Evolutionary conservation across 1,284 basidiomycete species (phyloP).

Genomic region (Meira nashicola): DNA sequence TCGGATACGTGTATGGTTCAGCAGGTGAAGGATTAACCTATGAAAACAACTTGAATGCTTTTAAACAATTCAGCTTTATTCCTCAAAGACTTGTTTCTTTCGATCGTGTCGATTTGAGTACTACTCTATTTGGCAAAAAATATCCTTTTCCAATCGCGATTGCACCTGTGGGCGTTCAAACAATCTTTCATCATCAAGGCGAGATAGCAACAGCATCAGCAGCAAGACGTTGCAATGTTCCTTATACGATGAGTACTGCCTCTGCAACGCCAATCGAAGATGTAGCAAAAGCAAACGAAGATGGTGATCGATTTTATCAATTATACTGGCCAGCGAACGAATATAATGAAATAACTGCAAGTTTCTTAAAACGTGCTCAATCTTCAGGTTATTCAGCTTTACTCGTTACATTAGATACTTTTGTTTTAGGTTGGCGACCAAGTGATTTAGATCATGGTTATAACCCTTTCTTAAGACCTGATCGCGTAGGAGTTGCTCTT

Average conservation of each 20-base stretch:
- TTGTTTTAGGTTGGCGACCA: slow-evolving; percentile 54
- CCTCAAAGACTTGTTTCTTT: slow-evolving; percentile 55
- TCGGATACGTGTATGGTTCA: too few relatives aligned
- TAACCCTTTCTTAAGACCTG: slow-evolving; percentile 51
- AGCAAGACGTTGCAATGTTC: slow-evolving; percentile 63
- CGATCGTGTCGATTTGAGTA: slow-evolving; percentile 62
- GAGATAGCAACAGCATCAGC: slow-evolving; percentile 62
- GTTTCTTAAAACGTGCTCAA: slow-evolving; percentile 58
- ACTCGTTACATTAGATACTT: slow-evolving; percentile 62
- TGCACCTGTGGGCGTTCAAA: slow-evolving; percentile 63
- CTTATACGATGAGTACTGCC: slow-evolving; percentile 69
- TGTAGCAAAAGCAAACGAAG: slow-evolving; percentile 65
- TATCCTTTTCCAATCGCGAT: slow-evolving; percentile 65
- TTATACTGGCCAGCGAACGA: slow-evolving; percentile 65
- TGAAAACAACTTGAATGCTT: too few relatives aligned
- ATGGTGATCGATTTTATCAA: slow-evolving; percentile 68
- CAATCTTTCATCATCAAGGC: slow-evolving; percentile 59
- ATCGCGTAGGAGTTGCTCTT: slow-evolving; percentile 58
- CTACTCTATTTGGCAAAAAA: slow-evolving; percentile 63
- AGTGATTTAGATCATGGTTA: slow-evolving; percentile 61
- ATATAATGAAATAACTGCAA: slow-evolving; percentile 58
- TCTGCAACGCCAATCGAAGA: slow-evolving; percentile 68
- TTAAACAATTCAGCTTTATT: too few relatives aligned
- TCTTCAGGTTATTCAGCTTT: slow-evolving; percentile 57
- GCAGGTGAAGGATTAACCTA: too few relatives aligned